phyloP scores from a whole-genome alignment of 1,139 yeast species.

The Suzukiozyma palmioleophila region DNA sequence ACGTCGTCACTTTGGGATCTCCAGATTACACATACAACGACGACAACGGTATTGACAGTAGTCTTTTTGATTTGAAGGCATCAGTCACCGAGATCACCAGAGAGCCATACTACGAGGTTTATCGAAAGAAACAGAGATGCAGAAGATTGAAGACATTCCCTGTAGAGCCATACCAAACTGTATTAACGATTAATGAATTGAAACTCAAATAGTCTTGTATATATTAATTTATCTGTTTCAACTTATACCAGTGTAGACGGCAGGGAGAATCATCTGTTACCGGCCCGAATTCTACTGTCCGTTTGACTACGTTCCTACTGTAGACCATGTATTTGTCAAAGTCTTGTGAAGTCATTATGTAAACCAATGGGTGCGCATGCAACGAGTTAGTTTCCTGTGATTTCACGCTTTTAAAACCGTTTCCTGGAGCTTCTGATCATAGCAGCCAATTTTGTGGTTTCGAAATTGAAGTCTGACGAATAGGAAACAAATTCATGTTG shows the following conservation, averaged over 20 bases:
- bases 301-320: too few relatives aligned
- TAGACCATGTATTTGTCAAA: too few relatives aligned
- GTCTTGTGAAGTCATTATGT: too few relatives aligned
- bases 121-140: constrained; percentile 70
- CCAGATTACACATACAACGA: constrained; percentile 65
- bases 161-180: constrained; percentile 78
- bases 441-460: constrained; percentile 58
- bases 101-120: constrained; percentile 61
- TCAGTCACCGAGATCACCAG: constrained; percentile 82
- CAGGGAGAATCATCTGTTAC: too few relatives aligned
- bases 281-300: too few relatives aligned
- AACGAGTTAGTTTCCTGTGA: too few relatives aligned
- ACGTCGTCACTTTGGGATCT: constrained; percentile 80
- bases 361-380: too few relatives aligned
- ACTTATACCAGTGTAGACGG: too few relatives aligned
- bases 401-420: constrained; percentile 8
- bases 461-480: constrained; percentile 49
- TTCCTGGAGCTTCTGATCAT: constrained; percentile 31
- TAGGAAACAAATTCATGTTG: constrained; percentile 59
- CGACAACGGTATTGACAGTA: constrained; percentile 29
- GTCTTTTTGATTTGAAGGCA: constrained; percentile 62
- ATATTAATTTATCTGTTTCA: constrained; percentile 1
- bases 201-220: constrained; percentile 32
- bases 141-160: constrained; percentile 77
- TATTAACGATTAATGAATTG: constrained; percentile 73